These are phyloP conservation scores for Amorphotheca resinae DNA, from an alignment of 495 filamentous ascomycete species.

Conservation along the genomic window DNA sequence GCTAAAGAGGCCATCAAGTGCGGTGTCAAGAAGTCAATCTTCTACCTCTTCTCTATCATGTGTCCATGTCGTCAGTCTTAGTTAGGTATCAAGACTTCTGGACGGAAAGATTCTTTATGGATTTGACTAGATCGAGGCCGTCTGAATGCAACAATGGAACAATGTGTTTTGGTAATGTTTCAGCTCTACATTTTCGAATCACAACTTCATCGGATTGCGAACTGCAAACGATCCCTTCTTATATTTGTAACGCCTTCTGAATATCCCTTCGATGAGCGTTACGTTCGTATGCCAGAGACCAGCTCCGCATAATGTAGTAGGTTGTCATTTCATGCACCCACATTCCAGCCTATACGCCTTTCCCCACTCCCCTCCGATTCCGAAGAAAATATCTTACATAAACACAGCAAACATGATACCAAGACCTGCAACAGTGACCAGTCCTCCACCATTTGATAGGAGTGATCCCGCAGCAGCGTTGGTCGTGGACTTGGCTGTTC, in stretches of 20 bases:
- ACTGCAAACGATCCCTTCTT: background rate
- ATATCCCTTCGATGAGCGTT: conserved; percentile 3
- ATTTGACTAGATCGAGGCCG: too few species aligned
- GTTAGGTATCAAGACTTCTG: too few species aligned
- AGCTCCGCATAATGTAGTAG: conserved; percentile 2
- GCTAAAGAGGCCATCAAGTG: too few species aligned
- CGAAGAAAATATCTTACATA: conserved; percentile 8
- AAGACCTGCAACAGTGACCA: conserved; percentile 17
- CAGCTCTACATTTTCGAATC: too few species aligned
- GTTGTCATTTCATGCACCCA: background rate
- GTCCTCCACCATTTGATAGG: conserved; percentile 13
- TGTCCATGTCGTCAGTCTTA: too few species aligned
- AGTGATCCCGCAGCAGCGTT: conserved; percentile 4
- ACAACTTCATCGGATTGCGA: too few species aligned
- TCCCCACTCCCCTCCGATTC: background rate
- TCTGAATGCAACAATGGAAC: too few species aligned
- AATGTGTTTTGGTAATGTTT: too few species aligned
- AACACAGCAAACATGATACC: conserved; percentile 17
- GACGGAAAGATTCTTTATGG: too few species aligned
- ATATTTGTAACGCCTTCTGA: conserved; percentile 3
- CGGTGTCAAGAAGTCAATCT: too few species aligned
- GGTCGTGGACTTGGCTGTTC: conserved; percentile 2
- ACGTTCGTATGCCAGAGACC: conserved; percentile 6
- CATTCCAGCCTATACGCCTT: background rate
- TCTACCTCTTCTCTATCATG: too few species aligned